Conservation (phyloP, 306 rosid species). For the Alnus rubra region DNA sequence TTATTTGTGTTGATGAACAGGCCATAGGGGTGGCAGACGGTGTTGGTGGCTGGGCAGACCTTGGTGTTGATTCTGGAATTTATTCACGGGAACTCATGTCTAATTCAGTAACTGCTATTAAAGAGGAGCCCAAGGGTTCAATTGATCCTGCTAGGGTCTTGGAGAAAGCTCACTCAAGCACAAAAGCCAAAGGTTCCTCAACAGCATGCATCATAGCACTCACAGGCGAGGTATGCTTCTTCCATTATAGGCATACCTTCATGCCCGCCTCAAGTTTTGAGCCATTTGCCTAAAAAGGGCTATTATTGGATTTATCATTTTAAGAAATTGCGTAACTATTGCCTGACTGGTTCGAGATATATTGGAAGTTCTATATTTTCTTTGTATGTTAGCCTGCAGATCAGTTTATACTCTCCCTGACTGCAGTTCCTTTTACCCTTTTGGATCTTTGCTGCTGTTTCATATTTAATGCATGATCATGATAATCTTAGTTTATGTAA, state of each 20-base stretch:
- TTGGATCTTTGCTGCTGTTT: not conserved
- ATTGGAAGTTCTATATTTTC: not conserved
- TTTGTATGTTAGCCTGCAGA: not conserved
- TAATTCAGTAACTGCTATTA: constrained; percentile 75
- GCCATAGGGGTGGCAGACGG: constrained; percentile 99
- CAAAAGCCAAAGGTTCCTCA: constrained; percentile 91
- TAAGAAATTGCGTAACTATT: not conserved
- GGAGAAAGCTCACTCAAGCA: constrained; percentile 91
- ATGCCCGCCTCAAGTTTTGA: not conserved
- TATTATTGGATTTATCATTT: not conserved
- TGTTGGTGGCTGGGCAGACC: constrained; percentile 99
- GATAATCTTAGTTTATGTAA: not conserved
- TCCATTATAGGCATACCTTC: constrained; percentile 15
- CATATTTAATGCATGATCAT: not conserved
- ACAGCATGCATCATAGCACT: constrained; percentile 97
- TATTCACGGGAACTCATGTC: constrained; percentile 97
- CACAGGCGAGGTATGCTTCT: constrained; percentile 66
- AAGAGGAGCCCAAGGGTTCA: constrained; percentile 94
- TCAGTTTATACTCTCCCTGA: not conserved
- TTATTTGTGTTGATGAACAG: constrained; percentile 87
- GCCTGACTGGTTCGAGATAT: not conserved
- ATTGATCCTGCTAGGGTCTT: constrained; percentile 92
- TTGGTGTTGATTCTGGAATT: constrained; percentile 78
- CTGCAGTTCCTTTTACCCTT: not conserved
- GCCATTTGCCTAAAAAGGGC: not conserved